These are phyloP conservation scores for Sphaerulina vaccinii DNA, from an alignment of 2,329 filamentous ascomycete genomes.

Conservation along the genomic window DNA sequence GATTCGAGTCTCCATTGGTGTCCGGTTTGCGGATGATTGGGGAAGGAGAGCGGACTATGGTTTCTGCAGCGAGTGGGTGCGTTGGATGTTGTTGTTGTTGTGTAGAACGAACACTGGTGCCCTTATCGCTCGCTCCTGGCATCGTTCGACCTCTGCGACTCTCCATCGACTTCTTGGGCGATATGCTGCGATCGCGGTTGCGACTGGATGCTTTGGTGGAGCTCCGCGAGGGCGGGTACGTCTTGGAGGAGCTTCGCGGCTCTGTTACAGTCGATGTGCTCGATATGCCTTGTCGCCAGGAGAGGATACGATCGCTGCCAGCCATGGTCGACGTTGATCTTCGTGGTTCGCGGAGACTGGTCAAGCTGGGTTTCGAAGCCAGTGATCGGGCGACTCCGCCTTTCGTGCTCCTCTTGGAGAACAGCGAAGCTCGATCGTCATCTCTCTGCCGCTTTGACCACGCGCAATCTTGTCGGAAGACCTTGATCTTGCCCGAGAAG, in stretches of 20 bases:
- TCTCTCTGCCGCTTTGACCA: conserved; percentile 71
- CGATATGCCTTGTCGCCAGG: conserved; percentile 74
- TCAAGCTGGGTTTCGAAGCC: conserved; percentile 41
- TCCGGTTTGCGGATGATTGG: conserved; percentile 13
- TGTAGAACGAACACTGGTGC: background rate
- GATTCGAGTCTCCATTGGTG: conserved; percentile 4
- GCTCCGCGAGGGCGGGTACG: conserved; percentile 8
- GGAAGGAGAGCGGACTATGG: conserved; percentile 21
- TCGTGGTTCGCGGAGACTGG: conserved; percentile 33
- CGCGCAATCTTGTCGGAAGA: conserved; percentile 93
- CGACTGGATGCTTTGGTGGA: conserved; percentile 22
- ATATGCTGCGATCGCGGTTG: conserved; percentile 45
- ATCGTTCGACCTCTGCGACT: conserved; percentile 14
- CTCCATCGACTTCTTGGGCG: conserved; percentile 47
- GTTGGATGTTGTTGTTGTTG: conserved; percentile 1
- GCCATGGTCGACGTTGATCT: conserved; percentile 37
- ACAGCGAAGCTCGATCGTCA: conserved; percentile 69
- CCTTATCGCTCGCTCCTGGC: background rate
- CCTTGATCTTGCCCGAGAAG: conserved; percentile 83
- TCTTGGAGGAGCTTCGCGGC: conserved; percentile 12
- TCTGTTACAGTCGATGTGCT: conserved; percentile 52
- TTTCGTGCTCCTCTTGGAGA: conserved; percentile 64
- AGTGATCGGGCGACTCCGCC: conserved; percentile 50
- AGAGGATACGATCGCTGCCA: conserved; percentile 76
- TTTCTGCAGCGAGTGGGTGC: conserved; percentile 23